These are phyloP conservation scores for Pseudogymnoascus sp. DNA, from an alignment of 2,329 filamentous ascomycete genomes.

Conservation along the genomic window DNA sequence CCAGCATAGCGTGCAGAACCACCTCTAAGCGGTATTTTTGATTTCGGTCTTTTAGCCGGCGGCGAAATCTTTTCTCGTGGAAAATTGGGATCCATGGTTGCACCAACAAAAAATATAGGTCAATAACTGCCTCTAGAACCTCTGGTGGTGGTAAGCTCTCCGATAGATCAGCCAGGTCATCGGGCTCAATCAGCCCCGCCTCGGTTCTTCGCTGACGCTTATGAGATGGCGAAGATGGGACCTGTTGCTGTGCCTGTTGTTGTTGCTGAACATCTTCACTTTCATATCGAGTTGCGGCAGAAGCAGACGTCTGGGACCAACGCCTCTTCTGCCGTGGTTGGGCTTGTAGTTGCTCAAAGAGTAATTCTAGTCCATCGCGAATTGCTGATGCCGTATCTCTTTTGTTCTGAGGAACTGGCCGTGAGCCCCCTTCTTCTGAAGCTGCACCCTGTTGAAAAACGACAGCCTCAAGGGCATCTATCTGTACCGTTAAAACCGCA, in stretches of 20 bases:
- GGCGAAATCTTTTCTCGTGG: conserved; percentile 15
- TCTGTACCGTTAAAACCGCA: neutral
- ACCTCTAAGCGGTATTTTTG: conserved; percentile 16
- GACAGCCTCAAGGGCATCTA: neutral
- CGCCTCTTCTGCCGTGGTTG: conserved; percentile 9
- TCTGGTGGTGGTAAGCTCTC: conserved; percentile 8
- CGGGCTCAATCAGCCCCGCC: conserved; percentile 18
- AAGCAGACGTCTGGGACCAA: conserved; percentile 17
- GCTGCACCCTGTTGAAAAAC: neutral
- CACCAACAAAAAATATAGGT: conserved; percentile 15
- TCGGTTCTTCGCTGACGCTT: conserved; percentile 19
- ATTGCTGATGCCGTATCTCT: neutral
- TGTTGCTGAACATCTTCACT: conserved; percentile 14
- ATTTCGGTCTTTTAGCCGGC: conserved; percentile 1
- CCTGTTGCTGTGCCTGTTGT: neutral
- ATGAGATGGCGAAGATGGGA: neutral
- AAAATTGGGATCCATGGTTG: conserved; percentile 22
- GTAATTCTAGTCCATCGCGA: conserved; percentile 3
- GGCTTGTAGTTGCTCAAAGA: conserved; percentile 8
- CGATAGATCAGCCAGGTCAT: conserved; percentile 14
- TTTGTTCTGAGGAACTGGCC: neutral
- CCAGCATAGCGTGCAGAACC: conserved; percentile 22
- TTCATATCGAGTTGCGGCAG: conserved; percentile 20
- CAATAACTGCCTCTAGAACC: conserved; percentile 15
- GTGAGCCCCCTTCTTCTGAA: neutral